Evolutionary conservation across 2,329 filamentous ascomycete species (phyloP), one percentile per base, ranked within the genome.

Genomic region (Xylaria digitata): DNA sequence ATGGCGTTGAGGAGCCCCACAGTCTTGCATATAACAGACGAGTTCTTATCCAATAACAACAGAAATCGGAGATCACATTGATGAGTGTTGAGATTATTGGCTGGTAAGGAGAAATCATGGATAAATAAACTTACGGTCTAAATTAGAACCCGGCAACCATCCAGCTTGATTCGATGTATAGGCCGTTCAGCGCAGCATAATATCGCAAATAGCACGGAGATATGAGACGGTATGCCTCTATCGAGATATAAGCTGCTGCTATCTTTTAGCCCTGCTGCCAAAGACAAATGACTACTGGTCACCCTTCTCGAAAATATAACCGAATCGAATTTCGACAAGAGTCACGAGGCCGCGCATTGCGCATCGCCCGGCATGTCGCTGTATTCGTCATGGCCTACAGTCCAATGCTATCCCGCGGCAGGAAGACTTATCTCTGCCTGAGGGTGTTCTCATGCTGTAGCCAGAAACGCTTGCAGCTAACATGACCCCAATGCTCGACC

Each of bases 401-500:
- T 56, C 26, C 46, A 19, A 65, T 46, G 21, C 50, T 54, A 37
- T 50, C 40, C 48, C 23, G 43, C 23, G 54, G 42, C 23, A 45
- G 26, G 21, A 42, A 45, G n/a, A 21, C 50, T 75, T 68, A 96
- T 74, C 91, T 86, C 73, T 92, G 90, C 70, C 88, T 87, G 71
- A 97, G 81, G 65, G 84, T 84, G 60, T 84, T 84, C 78, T 92
- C 92, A 78, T 96, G 90, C 73, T 90, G 84, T 66, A 90, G 82
- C 95, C 95, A 98, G 75, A 97, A 97, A 69, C 91, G 90, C 77
- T 88, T 88, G 80, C 95, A 98, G 21, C 88, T 87, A 68, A 87
- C 83, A 79, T 94, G 92, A 0, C 91, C 93, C 91, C 93, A 94
- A 78, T 95, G 90, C 52, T 97, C 94, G 48, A 91, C 84, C 95